Percentiles rank a stretch among this genome's conserved stretches.
Evolutionary conservation across 2,329 filamentous ascomycete species (phyloP).

Genomic region (Zarea fungicola): DNA sequence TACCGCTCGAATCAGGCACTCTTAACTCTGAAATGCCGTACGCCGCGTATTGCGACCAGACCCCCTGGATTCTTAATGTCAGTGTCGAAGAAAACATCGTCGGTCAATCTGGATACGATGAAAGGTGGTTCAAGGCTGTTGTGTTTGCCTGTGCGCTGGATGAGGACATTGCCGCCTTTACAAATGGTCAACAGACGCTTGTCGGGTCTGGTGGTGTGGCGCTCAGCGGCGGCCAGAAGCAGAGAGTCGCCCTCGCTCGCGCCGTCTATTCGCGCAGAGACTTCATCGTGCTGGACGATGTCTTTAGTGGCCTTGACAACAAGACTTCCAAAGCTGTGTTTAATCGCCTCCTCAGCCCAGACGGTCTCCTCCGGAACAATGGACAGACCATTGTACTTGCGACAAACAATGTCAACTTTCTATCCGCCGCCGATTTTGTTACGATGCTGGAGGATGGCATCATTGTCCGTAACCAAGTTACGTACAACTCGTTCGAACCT

Average conservation of each 20-base stretch:
- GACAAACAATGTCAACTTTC: conserved; percentile 31
- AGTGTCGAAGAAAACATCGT: conserved; percentile 24
- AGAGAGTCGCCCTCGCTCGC: conserved; percentile 39
- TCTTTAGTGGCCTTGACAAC: conserved; percentile 40
- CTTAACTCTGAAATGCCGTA: conserved; percentile 22
- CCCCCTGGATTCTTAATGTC: conserved; percentile 18
- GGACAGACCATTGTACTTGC: conserved; percentile 38
- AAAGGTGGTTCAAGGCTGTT: conserved; percentile 25
- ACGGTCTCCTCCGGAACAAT: conserved; percentile 35
- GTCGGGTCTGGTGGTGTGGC: conserved; percentile 37
- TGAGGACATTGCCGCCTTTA: conserved; percentile 27
- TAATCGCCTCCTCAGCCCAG: conserved; percentile 32
- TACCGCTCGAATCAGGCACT: conserved; percentile 20
- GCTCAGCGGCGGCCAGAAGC: conserved; percentile 40
- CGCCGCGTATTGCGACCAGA: conserved; percentile 36
- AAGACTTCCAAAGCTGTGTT: conserved; percentile 39
- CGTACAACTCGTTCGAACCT: conserved; percentile 17
- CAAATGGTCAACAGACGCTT: conserved; percentile 28
- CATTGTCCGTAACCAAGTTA: conserved; percentile 21
- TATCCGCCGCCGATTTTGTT: conserved; percentile 21
- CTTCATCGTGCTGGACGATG: conserved; percentile 41
- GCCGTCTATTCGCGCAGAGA: conserved; percentile 37
- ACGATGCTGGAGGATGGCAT: conserved; percentile 21
- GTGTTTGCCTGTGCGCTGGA: conserved; percentile 30
- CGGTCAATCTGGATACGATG: conserved; percentile 21